Evolutionary conservation across 108 stramenopile species (phyloP).

Genomic region (Skeletonema grethae): DNA sequence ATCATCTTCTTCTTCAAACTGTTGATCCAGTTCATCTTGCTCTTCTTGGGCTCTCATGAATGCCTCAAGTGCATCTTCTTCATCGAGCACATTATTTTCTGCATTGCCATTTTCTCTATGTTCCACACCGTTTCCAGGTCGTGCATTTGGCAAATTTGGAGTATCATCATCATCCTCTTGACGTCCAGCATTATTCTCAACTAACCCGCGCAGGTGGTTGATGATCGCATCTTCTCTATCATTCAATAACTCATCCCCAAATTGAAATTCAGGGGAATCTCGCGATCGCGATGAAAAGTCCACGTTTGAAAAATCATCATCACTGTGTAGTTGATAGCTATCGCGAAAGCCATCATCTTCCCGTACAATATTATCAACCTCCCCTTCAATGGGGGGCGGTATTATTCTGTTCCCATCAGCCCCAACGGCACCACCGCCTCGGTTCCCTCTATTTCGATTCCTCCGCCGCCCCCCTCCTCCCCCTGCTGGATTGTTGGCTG

Average conservation of each 20-base stretch:
- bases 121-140: too few species aligned
- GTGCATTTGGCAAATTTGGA: too few species aligned
- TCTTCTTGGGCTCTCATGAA: conserved; percentile 48
- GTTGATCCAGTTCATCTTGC: conserved; percentile 23
- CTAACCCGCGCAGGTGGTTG: not conserved
- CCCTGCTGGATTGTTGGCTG: not conserved
- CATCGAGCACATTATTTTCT: conserved; percentile 6
- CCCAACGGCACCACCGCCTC: conserved; percentile 29
- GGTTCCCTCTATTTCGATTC: conserved; percentile 21
- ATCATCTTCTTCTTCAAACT: conserved; percentile 8
- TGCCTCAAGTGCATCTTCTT: conserved; percentile 51
- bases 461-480: conserved; percentile 29
- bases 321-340: not conserved
- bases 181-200: not conserved
- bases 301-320: not conserved
- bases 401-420: conserved; percentile 1
- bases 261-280: not conserved
- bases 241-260: not conserved
- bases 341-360: conserved; percentile 11
- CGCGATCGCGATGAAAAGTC: not conserved
- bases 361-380: conserved; percentile 38
- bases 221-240: not conserved
- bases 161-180: not conserved
- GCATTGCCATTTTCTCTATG: not conserved
- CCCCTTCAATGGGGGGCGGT: conserved; percentile 31